These are phyloP conservation scores for Volutella citrinella DNA, from an alignment of 2,329 filamentous ascomycete genomes.

Conservation along the genomic window DNA sequence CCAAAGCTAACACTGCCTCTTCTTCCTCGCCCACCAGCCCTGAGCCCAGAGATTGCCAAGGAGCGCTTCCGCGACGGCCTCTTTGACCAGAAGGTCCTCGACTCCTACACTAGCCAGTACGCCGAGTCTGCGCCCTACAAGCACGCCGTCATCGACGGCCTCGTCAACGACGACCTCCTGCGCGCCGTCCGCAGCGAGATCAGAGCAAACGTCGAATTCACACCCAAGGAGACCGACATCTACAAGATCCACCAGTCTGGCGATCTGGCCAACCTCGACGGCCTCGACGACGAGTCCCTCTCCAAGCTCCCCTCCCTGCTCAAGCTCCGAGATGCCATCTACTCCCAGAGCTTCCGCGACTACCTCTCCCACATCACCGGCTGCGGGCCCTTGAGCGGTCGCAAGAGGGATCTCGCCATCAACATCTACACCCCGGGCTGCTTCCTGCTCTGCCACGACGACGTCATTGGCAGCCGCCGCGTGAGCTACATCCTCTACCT, in stretches of 20 bases:
- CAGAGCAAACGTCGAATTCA: constrained; percentile 87
- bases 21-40: constrained; percentile 32
- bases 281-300: constrained; percentile 81
- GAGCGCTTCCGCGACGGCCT: constrained; percentile 63
- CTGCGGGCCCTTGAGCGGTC: constrained; percentile 82
- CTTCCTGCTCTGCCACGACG: constrained; percentile 93
- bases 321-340: constrained; percentile 87
- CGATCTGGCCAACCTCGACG: constrained; percentile 94
- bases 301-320: constrained; percentile 86
- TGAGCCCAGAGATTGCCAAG: constrained; percentile 48
- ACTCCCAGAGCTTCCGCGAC: constrained; percentile 83
- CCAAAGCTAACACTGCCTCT: too few relatives aligned
- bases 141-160: constrained; percentile 80
- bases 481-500: constrained; percentile 98
- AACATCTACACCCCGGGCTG: constrained; percentile 97
- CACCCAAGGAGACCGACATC: constrained; percentile 97
- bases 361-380: constrained; percentile 85
- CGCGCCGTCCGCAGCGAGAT: constrained; percentile 87
- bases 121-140: constrained; percentile 72
- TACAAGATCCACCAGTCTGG: constrained; percentile 99
- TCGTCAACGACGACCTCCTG: constrained; percentile 79
- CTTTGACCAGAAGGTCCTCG: constrained; percentile 57
- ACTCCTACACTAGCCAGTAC: constrained; percentile 60
- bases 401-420: constrained; percentile 98
- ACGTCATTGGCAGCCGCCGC: constrained; percentile 94